Base-by-base conservation (phyloP, 2,329 filamentous ascomycete genomes). In the Aspergillus hiratsukae region DNA sequence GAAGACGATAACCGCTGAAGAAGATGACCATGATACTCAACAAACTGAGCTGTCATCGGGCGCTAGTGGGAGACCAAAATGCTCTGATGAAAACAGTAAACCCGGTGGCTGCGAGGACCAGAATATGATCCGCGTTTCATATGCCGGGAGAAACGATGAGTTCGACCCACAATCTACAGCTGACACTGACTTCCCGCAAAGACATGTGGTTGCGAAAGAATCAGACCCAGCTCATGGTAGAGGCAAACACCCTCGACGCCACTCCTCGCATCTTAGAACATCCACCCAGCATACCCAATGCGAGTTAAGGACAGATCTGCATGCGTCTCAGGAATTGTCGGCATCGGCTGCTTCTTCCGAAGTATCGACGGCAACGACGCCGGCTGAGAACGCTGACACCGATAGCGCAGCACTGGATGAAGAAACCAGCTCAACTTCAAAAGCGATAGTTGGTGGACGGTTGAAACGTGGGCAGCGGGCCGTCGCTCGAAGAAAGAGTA, bases 401-500 rank as follows among this genome's bases (percentile, higher is more conserved):
- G 27, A 49, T 48, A 43, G 19, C 21, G 6, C 43, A 46, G 43
- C 7, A 46, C 11, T 23, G 2, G 21, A 46, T 17, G 43, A 23
- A 46, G 43, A 46, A 7, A 14, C 43, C 10, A 7, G 21, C 7
- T 46, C 48, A 25, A 9, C 10, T 23, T 29, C 31, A 21, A 37
- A 48, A 23, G 46, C 54, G 49, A 58, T 57, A n/a, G 59, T 61
- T 51, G 49, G 53, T n/a, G 58, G 48, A 37, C 58, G 59, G 53
- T 48, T 51, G 27, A 66, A 58, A 49, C 68, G 70, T n/a, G 64
- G 66, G 10, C 68, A 72, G 46, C 68, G 72, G n/a, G 63, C 64
- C 49, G 65, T 65, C 21, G 64, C 69, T 29, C 66, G 74, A 52
- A 68, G 74, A 59, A 71, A 65, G 58, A 76, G 73, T 56, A 76